Conservation (phyloP, 148 eudicot genomes). For the Chenopodium formosanum region DNA sequence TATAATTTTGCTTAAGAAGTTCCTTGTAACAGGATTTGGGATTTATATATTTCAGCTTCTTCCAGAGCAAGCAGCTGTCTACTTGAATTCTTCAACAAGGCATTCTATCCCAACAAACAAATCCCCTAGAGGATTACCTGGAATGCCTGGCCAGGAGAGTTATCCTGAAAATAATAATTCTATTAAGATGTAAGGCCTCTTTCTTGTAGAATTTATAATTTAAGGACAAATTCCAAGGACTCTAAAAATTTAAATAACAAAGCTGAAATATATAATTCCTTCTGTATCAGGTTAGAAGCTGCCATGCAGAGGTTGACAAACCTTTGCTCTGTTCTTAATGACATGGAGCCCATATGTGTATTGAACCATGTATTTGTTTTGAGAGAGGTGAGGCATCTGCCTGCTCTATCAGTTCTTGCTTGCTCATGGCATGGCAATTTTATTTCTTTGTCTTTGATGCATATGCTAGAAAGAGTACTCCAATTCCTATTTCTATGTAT, state of each 20-base stretch:
- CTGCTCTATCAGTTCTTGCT: background rate
- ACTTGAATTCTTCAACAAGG: slow-evolving; percentile 73
- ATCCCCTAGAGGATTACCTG: slow-evolving; percentile 75
- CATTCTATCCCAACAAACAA: slow-evolving; percentile 54
- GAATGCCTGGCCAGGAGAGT: slow-evolving; percentile 92
- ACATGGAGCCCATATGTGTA: slow-evolving; percentile 99
- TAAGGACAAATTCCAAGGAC: background rate
- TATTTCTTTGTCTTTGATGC: background rate
- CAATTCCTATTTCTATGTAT: background rate
- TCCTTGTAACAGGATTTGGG: slow-evolving; percentile 15
- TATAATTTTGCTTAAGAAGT: background rate
- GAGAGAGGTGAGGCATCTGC: slow-evolving; percentile 68
- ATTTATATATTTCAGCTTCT: slow-evolving; percentile 62
- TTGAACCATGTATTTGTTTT: slow-evolving; percentile 97
- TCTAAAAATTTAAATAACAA: background rate
- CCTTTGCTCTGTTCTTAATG: slow-evolving; percentile 93
- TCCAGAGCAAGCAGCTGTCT: slow-evolving; percentile 96
- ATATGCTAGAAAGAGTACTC: background rate
- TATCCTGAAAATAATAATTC: slow-evolving; percentile 85
- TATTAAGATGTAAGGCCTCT: slow-evolving; percentile 71
- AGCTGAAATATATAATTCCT: slow-evolving; percentile 9
- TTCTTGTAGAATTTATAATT: slow-evolving; percentile 1
- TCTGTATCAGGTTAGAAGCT: slow-evolving; percentile 90
- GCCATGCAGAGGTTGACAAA: slow-evolving; percentile 99
- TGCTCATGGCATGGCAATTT: background rate